Percentiles rank a stretch among this genome's conserved stretches.
Conservation (phyloP, 192 early-diverging fungal genomes). For the Phlyctochytrium arcticum region DNA sequence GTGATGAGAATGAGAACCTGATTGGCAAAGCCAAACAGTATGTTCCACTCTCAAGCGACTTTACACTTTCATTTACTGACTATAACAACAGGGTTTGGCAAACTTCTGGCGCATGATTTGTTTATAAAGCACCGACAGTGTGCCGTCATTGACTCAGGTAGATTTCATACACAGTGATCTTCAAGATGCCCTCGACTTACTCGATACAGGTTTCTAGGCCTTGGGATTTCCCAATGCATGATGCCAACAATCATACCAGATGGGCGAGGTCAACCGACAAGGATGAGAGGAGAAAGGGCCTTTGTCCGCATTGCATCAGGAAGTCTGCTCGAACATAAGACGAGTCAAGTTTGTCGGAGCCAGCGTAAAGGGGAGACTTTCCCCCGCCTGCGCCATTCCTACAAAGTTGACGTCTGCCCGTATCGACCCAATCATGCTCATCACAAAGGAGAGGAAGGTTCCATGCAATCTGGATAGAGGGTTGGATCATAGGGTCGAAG, state of each 20-base stretch:
- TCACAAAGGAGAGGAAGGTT: too few species aligned
- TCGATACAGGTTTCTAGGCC: conserved; percentile 54
- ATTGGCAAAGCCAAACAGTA: conserved; percentile 81
- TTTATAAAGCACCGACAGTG: conserved; percentile 58
- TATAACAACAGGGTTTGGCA: conserved; percentile 60
- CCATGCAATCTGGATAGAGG: too few species aligned
- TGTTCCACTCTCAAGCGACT: not conserved
- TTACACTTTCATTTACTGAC: not conserved
- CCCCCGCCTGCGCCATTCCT: too few species aligned
- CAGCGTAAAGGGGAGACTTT: too few species aligned
- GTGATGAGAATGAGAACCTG: conserved; percentile 49
- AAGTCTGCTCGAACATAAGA: too few species aligned
- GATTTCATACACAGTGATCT: not conserved
- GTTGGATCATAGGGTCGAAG: too few species aligned
- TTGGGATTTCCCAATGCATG: conserved; percentile 74
- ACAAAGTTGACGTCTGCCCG: too few species aligned
- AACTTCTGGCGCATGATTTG: conserved; percentile 72
- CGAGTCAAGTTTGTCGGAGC: too few species aligned
- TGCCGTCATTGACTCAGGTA: conserved; percentile 28
- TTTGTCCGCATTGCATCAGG: too few species aligned
- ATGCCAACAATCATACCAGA: conserved; percentile 44
- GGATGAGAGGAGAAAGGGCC: too few species aligned
- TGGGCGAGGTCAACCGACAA: conserved; percentile 69
- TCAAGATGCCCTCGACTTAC: not conserved
- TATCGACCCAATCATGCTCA: too few species aligned